phyloP scores from a whole-genome alignment of 2,329 filamentous ascomycete genomes.

The Cercospora berteroae region DNA sequence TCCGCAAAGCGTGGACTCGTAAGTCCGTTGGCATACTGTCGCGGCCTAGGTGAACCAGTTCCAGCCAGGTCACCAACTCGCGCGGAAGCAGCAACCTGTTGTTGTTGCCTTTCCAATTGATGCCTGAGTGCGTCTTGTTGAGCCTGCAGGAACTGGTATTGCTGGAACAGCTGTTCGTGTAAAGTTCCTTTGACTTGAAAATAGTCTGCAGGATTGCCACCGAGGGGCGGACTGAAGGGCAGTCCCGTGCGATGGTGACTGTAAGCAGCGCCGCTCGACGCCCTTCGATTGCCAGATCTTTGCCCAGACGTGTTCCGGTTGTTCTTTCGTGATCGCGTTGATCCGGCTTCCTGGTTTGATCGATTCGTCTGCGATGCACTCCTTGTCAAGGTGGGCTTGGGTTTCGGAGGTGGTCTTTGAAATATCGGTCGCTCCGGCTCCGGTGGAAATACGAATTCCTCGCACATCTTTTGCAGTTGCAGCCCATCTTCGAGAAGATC shows the following conservation, averaged over 20 bases:
- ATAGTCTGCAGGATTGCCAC: slow-evolving; percentile 43
- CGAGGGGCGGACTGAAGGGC: slow-evolving; percentile 45
- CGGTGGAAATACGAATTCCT: slow-evolving; percentile 82
- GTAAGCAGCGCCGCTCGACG: slow-evolving; percentile 57
- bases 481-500: slow-evolving; percentile 70
- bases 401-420: slow-evolving; percentile 57
- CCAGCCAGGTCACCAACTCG: slow-evolving; percentile 36
- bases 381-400: slow-evolving; percentile 53
- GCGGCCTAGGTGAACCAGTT: slow-evolving; percentile 43
- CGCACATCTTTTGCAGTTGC: slow-evolving; percentile 79
- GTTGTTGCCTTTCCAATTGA: slow-evolving; percentile 47
- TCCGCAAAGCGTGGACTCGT: slow-evolving; percentile 34
- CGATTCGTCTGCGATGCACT: slow-evolving; percentile 50
- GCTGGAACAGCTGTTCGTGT: slow-evolving; percentile 51
- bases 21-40: slow-evolving; percentile 33
- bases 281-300: slow-evolving; percentile 52
- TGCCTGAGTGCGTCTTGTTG: slow-evolving; percentile 40
- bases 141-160: slow-evolving; percentile 42
- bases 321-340: slow-evolving; percentile 35
- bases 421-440: slow-evolving; percentile 62
- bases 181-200: slow-evolving; percentile 45
- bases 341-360: slow-evolving; percentile 47
- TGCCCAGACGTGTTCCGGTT: slow-evolving; percentile 50
- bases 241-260: slow-evolving; percentile 39
- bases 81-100: slow-evolving; percentile 39